Evolutionary conservation across 768 basidiomycete genomes (phyloP).

Genomic region (Crassisporium funariophilum): DNA sequence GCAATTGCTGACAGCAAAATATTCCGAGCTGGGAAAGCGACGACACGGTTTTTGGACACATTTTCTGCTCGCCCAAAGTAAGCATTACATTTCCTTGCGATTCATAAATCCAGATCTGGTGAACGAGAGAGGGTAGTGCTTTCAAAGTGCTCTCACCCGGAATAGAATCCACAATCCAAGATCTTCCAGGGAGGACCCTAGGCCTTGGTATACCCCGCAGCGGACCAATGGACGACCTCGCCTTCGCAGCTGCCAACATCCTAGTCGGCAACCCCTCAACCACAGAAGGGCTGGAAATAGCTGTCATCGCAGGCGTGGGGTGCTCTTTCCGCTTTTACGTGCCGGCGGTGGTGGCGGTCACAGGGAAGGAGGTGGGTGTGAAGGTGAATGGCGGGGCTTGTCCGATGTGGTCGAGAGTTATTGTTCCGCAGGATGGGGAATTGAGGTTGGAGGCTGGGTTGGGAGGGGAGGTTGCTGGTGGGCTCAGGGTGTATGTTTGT

Average conservation of each 20-base stretch:
- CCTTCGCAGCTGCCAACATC: constrained; percentile 58
- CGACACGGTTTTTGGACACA: constrained; percentile 49
- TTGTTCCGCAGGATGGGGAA: constrained; percentile 45
- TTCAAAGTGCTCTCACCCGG: constrained; percentile 58
- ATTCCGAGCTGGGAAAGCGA: constrained; percentile 46
- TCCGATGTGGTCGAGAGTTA: constrained; percentile 51
- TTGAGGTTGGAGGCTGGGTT: constrained; percentile 40
- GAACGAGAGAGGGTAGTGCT: no score
- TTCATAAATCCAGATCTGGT: no score
- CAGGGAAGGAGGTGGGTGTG: constrained; percentile 49
- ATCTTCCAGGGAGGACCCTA: constrained; percentile 53
- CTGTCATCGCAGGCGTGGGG: constrained; percentile 44
- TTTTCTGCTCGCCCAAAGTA: constrained; percentile 47
- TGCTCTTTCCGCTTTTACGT: constrained; percentile 54
- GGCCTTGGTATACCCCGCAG: constrained; percentile 62
- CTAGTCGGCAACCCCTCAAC: constrained; percentile 54
- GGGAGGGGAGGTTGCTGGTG: constrained; percentile 27
- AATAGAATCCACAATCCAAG: constrained; percentile 59
- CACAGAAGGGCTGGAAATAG: constrained; percentile 59
- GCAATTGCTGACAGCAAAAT: constrained; percentile 40
- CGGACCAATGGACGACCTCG: constrained; percentile 65
- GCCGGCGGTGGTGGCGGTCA: constrained; percentile 52
- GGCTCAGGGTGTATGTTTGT: constrained; percentile 58
- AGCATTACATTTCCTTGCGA: constrained; percentile 8
- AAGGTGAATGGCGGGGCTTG: constrained; percentile 40